These are phyloP conservation scores for Ambrosia trifida DNA, from an alignment of 129 eudicot genomes.

Conservation along the genomic window DNA sequence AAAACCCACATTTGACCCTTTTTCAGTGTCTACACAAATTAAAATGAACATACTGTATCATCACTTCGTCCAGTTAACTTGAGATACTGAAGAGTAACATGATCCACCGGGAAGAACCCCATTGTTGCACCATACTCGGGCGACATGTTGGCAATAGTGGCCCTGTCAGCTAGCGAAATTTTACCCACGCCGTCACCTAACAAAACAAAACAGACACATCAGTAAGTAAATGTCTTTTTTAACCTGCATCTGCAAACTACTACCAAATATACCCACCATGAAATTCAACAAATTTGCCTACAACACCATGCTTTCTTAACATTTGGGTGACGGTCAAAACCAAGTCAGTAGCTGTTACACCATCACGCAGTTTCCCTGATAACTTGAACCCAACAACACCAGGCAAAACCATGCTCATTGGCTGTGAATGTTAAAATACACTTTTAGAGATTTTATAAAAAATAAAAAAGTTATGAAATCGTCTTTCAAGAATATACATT, in stretches of 20 bases:
- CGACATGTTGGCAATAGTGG: constrained; percentile 97
- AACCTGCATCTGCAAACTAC: neutral
- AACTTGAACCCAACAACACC: constrained; percentile 78
- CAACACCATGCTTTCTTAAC: constrained; percentile 97
- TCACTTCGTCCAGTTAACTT: constrained; percentile 97
- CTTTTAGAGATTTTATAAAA: constrained; percentile 18
- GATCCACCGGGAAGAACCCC: constrained; percentile 99
- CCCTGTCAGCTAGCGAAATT: constrained; percentile 97
- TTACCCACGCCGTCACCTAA: constrained; percentile 87
- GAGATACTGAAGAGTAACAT: constrained; percentile 88
- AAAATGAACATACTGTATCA: constrained; percentile 66
- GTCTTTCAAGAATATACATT: constrained; percentile 4
- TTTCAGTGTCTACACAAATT: neutral
- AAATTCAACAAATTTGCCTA: constrained; percentile 96
- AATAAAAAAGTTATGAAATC: constrained; percentile 3
- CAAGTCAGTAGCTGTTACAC: constrained; percentile 98
- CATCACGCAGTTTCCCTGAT: constrained; percentile 61
- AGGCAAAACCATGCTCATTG: constrained; percentile 74
- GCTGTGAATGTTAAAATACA: constrained; percentile 32
- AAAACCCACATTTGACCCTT: neutral
- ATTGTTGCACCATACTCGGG: constrained; percentile 99
- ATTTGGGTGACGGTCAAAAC: constrained; percentile 97
- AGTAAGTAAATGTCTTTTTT: constrained; percentile 15
- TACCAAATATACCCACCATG: constrained; percentile 53
- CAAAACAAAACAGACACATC: constrained; percentile 2